phyloP scores from a whole-genome alignment of 2,329 filamentous ascomycete genomes.

The Fusarium annulatum region DNA sequence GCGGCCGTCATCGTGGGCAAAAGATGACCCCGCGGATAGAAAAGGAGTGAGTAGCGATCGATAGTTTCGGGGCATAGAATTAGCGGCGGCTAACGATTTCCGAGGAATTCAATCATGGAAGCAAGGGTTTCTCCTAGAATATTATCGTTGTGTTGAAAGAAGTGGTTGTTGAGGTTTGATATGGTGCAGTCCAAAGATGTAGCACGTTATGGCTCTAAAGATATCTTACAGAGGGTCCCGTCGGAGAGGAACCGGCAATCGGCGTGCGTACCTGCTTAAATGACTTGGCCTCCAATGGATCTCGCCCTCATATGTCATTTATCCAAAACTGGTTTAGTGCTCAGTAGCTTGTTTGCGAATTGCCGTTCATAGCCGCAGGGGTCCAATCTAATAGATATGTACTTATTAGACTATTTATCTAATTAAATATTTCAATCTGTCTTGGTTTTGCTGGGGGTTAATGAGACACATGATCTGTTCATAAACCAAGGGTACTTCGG shows the following conservation, averaged over 20 bases:
- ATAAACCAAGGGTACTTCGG: background rate
- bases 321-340: conserved; percentile 5
- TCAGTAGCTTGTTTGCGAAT: background rate
- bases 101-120: conserved; percentile 32
- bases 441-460: background rate
- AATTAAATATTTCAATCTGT: background rate
- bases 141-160: background rate
- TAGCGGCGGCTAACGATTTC: conserved; percentile 22
- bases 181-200: background rate
- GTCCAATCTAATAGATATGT: background rate
- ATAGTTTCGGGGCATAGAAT: background rate
- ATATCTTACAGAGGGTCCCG: background rate
- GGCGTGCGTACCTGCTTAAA: conserved; percentile 37
- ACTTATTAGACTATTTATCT: background rate
- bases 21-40: conserved; percentile 6
- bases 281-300: conserved; percentile 20
- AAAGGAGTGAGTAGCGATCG: background rate
- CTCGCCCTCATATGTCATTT: conserved; percentile 38
- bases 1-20: conserved; percentile 68
- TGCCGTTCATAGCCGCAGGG: conserved; percentile 40
- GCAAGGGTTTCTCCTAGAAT: background rate
- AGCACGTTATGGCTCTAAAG: background rate
- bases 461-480: background rate
- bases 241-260: conserved; percentile 41
- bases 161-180: conserved; percentile 3